These are phyloP conservation scores for Eragrostis curvula DNA, from an alignment of 176 grass and related monocot species.

Conservation along the genomic window DNA sequence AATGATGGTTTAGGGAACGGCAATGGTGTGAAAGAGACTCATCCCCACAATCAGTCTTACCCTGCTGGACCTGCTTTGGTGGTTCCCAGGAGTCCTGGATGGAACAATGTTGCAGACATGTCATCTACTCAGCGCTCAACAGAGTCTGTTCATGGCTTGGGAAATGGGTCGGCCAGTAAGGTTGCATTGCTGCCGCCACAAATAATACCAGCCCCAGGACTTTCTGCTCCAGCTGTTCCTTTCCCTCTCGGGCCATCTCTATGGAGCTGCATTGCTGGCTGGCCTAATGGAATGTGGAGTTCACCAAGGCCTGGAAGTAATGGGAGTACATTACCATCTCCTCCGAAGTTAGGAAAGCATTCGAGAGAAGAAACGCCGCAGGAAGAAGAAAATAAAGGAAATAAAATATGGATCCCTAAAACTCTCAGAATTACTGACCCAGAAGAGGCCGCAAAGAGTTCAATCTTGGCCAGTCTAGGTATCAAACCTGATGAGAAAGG, in stretches of 20 bases:
- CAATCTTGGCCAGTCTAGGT: conserved; percentile 71
- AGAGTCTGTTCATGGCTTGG: conserved; percentile 34
- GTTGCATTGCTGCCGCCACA: conserved; percentile 15
- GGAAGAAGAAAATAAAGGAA: conserved; percentile 51
- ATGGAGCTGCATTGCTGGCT: conserved; percentile 53
- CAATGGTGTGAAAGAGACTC: conserved; percentile 43
- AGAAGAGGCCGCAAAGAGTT: conserved; percentile 75
- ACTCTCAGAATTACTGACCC: conserved; percentile 65
- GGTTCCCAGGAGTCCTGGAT: conserved; percentile 58
- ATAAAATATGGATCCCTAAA: conserved; percentile 75
- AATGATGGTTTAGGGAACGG: conserved; percentile 44
- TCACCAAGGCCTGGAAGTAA: conserved; percentile 53
- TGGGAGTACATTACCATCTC: conserved; percentile 26
- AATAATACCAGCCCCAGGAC: conserved; percentile 31
- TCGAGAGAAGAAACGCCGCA: conserved; percentile 60
- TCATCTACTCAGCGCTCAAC: conserved; percentile 23
- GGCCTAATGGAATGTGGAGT: conserved; percentile 59
- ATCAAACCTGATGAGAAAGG: conserved; percentile 68
- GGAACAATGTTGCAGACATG: conserved; percentile 53
- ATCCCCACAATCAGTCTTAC: conserved; percentile 41
- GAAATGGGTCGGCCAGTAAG: conserved; percentile 13
- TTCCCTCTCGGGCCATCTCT: conserved; percentile 58
- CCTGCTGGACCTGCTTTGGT: conserved; percentile 50
- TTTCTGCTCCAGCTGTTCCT: conserved; percentile 50
- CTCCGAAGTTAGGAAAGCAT: conserved; percentile 65